These are phyloP conservation scores for Flueggea neowawraea DNA, from an alignment of 441 rosid genomes.

Conservation along the genomic window DNA sequence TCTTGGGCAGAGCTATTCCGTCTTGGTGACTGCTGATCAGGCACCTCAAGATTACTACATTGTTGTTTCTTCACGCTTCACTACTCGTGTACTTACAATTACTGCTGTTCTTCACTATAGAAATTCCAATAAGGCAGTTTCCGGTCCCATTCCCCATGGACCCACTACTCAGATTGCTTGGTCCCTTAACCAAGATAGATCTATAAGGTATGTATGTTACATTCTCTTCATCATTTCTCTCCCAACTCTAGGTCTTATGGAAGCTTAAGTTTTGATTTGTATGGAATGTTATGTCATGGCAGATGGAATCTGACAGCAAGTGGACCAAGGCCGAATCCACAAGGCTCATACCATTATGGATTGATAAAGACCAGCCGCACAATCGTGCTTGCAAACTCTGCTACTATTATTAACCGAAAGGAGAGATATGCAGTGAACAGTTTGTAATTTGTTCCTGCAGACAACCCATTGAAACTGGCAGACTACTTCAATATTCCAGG, in stretches of 20 bases:
- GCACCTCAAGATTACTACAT: constrained; percentile 71
- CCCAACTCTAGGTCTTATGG: neutral
- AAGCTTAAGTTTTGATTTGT: neutral
- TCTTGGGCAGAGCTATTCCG: constrained; percentile 80
- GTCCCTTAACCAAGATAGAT: constrained; percentile 89
- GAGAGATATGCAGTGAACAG: constrained; percentile 80
- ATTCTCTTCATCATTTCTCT: neutral
- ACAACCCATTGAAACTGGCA: constrained; percentile 84
- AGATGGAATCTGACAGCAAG: constrained; percentile 92
- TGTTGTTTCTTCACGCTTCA: constrained; percentile 81
- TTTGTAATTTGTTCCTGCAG: constrained; percentile 65
- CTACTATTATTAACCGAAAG: constrained; percentile 64
- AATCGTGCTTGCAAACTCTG: constrained; percentile 62
- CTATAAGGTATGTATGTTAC: constrained; percentile 50
- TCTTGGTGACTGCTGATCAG: constrained; percentile 79
- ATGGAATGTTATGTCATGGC: constrained; percentile 13
- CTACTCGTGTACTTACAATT: constrained; percentile 49
- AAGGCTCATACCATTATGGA: constrained; percentile 97
- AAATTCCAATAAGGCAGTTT: constrained; percentile 57
- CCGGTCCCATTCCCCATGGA: constrained; percentile 70
- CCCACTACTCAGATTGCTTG: constrained; percentile 72
- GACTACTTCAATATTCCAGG: constrained; percentile 75
- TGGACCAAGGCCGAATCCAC: constrained; percentile 97
- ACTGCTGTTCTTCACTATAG: constrained; percentile 71
- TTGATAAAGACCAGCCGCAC: constrained; percentile 65